Base-by-base conservation (phyloP, 306 rosid species). In the Trifolium subterraneum region DNA sequence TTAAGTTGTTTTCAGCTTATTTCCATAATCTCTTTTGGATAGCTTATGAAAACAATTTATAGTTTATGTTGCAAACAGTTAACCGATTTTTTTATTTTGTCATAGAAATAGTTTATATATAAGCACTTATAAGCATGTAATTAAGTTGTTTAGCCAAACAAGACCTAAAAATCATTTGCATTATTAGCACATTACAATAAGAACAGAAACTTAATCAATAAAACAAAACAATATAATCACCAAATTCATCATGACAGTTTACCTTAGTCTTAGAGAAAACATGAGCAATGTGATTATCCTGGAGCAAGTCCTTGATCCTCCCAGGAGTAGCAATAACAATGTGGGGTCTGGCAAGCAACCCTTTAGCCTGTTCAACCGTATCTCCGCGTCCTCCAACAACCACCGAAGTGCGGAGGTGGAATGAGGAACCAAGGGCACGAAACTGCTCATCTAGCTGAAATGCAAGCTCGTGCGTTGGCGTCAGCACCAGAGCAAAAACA, bases 291-390 rank as follows among this genome's bases (percentile, higher is more conserved):
- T 89, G 93, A 75, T 80, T 81, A 6, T 85, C 79, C 60, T 85
- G 78, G 4, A 93, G 90, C 87, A 93, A 83, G 19, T 50, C 82
- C 78, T 85, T 90, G 35, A 93, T 73, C 78, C 98, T 84, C 31
- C 97, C 92, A 0, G 96, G 98, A 0, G 98, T 90, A 10, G 93
- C 96, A 8, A 93, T 86, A 45, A 93, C 98, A 18, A 93, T 70
- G 22, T 90, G 97, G 0, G 97, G 98, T 62, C 96, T 79, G 0
- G 81, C 79, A 25, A 78, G 72, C 83, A 90, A 87, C 35, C 71
- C 79, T 84, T 83, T 84, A 3, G 87, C 23, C 75, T 93, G 98
- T 25, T n/a, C 54, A 63, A 89, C 70, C 86, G 73, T 86, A 38
- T 93, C 88, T 90, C 84, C 2, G 29, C 29, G 83, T 4, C 98